These are phyloP conservation scores for Fusarium floridanum DNA, from an alignment of 2,329 filamentous ascomycete genomes.

Conservation along the genomic window DNA sequence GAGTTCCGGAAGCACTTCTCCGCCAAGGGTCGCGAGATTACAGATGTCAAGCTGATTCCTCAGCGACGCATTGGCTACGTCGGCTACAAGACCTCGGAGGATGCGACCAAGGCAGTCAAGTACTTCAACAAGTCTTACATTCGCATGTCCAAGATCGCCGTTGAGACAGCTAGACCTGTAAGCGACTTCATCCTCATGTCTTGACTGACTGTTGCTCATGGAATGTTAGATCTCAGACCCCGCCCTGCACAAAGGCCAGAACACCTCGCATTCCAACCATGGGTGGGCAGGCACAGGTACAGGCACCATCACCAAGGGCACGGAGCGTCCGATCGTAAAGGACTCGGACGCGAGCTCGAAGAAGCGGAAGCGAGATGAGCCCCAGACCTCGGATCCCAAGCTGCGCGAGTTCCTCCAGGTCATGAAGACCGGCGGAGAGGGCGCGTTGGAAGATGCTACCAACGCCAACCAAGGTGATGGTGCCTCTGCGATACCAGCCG, in stretches of 20 bases:
- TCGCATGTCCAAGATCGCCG: slow-evolving; percentile 92
- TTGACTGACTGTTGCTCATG: slow-evolving; percentile 48
- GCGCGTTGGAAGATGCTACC: slow-evolving; percentile 50
- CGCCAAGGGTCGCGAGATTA: slow-evolving; percentile 77
- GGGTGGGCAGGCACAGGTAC: slow-evolving; percentile 21
- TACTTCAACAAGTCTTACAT: slow-evolving; percentile 98
- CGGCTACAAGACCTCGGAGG: slow-evolving; percentile 86
- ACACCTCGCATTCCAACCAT: slow-evolving; percentile 42
- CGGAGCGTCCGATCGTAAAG: slow-evolving; percentile 42
- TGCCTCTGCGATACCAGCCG: slow-evolving; percentile 40
- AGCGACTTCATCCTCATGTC: slow-evolving; percentile 45
- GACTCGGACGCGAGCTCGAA: slow-evolving; percentile 64
- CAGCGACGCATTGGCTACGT: slow-evolving; percentile 95
- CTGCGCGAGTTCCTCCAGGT: slow-evolving; percentile 87
- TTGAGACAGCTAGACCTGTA: slow-evolving; percentile 89
- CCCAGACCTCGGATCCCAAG: slow-evolving; percentile 78
- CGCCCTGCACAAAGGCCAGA: slow-evolving; percentile 49
- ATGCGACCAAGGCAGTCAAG: slow-evolving; percentile 85
- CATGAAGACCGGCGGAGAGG: slow-evolving; percentile 71
- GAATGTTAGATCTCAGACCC: slow-evolving; percentile 62
- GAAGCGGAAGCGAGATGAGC: slow-evolving; percentile 76
- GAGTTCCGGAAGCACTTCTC: slow-evolving; percentile 93
- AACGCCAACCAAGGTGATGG: slow-evolving; percentile 38
- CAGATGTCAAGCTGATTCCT: slow-evolving; percentile 91
- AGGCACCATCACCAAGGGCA: slow-evolving; percentile 25